Conservation (phyloP, 352 stramenopile species). For the Phytophthora cactorum region DNA sequence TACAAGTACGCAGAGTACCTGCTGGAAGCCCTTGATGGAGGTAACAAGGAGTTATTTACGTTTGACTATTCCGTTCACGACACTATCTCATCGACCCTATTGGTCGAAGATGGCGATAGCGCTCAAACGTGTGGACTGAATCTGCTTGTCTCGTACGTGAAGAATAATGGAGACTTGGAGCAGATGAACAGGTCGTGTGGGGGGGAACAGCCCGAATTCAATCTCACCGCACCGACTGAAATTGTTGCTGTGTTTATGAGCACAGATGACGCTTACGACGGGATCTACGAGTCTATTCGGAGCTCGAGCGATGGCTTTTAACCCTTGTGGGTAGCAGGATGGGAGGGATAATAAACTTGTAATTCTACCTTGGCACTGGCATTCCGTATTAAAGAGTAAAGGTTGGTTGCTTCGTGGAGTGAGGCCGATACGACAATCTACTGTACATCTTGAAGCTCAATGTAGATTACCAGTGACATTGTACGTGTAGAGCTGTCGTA, state of each 20-base stretch:
- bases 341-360: neutral
- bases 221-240: conserved; percentile 19
- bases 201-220: conserved; percentile 26
- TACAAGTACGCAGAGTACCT: conserved; percentile 52
- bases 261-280: conserved; percentile 44
- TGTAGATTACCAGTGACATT: too few species aligned
- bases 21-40: conserved; percentile 29
- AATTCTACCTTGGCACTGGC: too few species aligned
- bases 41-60: conserved; percentile 44
- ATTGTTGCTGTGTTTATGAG: conserved; percentile 22
- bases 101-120: conserved; percentile 25
- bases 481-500: too few species aligned
- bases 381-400: too few species aligned
- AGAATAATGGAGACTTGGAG: conserved; percentile 32
- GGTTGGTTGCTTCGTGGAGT: too few species aligned
- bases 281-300: conserved; percentile 27
- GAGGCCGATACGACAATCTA: too few species aligned
- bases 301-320: neutral
- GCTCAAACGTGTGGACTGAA: conserved; percentile 43
- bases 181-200: conserved; percentile 49
- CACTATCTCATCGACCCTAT: conserved; percentile 35
- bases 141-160: conserved; percentile 50
- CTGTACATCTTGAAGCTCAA: too few species aligned
- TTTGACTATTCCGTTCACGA: conserved; percentile 53
- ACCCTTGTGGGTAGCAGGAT: too few species aligned